Conservation (phyloP, 352 stramenopile genomes). For the Phytophthora capsici region DNA sequence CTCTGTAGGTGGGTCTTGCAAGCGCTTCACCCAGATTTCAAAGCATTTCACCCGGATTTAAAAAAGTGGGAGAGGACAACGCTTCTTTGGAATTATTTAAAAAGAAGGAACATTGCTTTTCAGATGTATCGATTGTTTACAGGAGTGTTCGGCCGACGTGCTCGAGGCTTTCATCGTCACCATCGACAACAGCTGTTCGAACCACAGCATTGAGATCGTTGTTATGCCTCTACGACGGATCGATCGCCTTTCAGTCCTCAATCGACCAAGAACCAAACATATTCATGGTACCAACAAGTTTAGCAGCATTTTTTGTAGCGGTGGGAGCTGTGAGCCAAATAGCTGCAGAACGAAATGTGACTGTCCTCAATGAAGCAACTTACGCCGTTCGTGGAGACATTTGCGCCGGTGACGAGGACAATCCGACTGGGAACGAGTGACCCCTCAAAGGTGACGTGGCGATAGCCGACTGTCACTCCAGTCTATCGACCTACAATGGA, state of each 20-base stretch:
- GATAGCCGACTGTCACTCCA: constrained; percentile 2
- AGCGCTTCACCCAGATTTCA: too few species aligned
- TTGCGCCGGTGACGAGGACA: background rate
- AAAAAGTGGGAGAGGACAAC: too few species aligned
- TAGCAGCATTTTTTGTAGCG: background rate
- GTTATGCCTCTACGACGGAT: background rate
- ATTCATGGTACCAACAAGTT: background rate
- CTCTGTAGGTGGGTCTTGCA: too few species aligned
- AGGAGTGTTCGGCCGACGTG: too few species aligned
- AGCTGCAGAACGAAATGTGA: background rate
- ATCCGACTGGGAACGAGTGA: constrained; percentile 3
- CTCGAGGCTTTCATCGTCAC: too few species aligned
- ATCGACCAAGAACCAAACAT: background rate
- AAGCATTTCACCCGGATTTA: too few species aligned
- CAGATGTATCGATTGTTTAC: too few species aligned
- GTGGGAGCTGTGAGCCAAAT: background rate
- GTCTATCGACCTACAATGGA: constrained; percentile 10
- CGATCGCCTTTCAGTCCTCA: background rate
- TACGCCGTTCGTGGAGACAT: background rate
- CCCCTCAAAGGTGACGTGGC: constrained; percentile 10
- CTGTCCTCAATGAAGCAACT: constrained; percentile 4
- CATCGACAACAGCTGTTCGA: too few species aligned
- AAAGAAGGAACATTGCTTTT: too few species aligned
- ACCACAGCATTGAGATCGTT: too few species aligned
- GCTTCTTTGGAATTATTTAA: too few species aligned